Evolutionary conservation across 176 grass and related monocot genomes (phyloP), one percentile per base, ranked within the genome.

Genomic region (Miscanthus lutarioriparius): DNA sequence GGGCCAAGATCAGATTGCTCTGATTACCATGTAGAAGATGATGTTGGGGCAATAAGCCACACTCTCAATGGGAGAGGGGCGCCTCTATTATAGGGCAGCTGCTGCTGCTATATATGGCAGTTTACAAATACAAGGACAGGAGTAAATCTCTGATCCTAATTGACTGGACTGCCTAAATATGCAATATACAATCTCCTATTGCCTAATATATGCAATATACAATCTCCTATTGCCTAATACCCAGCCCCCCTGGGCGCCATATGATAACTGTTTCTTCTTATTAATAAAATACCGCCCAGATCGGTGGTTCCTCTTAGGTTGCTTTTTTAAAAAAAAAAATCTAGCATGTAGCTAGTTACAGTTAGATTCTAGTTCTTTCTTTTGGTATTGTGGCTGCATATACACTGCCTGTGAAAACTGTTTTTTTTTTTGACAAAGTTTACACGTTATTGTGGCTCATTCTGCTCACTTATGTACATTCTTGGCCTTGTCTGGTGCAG

Each of bases 401-500:
- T 47, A 51, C 32, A 76, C 51, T 72, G 15, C 5, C 44, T 49
- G 30, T 62, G 12, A 8, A 63, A 74, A 32, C 36, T 48, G 15
- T 53, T 20, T 20, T 30, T 19, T 63, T 36, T 64, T 36, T 65
- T 83, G 4, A 70, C 30, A 72, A 53, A 71, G 73, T 47, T 70
- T n/a, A 23, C 73, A 48, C 10, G 25, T 70, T 44, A 47, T 40
- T 53, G 16, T 67, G 39, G 58, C 36, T 76, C 78, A 51, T 82
- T 74, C 49, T 54, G 53, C 54, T 67, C 35, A 68, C 27, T 82
- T 44, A 61, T 17, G 22, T 19, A 62, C 67, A 51, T 61, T 87
- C 15, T 59, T 70, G 75, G 58, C 38, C 71, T 75, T 81, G 58
- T 83, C 15, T 81, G 35, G 23, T 89, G 88, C 87, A 97, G 92